Base-by-base conservation (phyloP, 768 basidiomycete genomes). In the Chlorophyllum brunneum region DNA sequence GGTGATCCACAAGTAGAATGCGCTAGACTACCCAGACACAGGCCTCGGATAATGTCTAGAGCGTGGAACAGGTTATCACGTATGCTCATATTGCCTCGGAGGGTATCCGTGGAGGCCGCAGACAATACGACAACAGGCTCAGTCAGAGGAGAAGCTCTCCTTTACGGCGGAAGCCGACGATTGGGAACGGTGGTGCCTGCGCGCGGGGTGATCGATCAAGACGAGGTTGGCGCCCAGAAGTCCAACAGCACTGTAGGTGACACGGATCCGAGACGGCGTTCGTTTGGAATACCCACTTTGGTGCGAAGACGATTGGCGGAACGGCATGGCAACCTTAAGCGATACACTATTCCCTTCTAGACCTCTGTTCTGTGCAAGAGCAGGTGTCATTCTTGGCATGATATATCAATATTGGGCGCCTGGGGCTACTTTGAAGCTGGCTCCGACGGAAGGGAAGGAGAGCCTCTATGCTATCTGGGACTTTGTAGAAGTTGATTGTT, bases 241-340 rank as follows among this genome's bases (percentile, higher is more conserved):
- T 31, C 37, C 18, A 31, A 29, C 13, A 18, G n/a, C 33, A 36
- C 20, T 30, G 18, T 16, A 2, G n/a, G n/a, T 5, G 36, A 20
- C 23, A n/a, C 22, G 20, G 26, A 40, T 2, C 38, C 48, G 15
- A 41, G 40, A 22, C 10, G 40, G 13, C 20, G 15, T 29, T 41
- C n/a, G 31, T 43, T 26, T 5, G 33, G 49, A 6, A 22, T 43
- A 22, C 22, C 29, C 9, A 33, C 38, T 4, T 40, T 42, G 23
- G 41, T 31, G 23, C 49, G 49, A 34, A 43, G 40, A 36, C 49
- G 49, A 23, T 18, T 42, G 22, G 49, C 49, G 23, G 36, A 51
- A 13, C 49, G 31, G 36, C 41, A 51, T 20, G 41, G 24, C 31
- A 22, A 24, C 11, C 40, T 29, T 10, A 40, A 40, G 38, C 48